Base-by-base conservation (phyloP, 805 yeast species). In the Citeromyces nyonsensis region DNA sequence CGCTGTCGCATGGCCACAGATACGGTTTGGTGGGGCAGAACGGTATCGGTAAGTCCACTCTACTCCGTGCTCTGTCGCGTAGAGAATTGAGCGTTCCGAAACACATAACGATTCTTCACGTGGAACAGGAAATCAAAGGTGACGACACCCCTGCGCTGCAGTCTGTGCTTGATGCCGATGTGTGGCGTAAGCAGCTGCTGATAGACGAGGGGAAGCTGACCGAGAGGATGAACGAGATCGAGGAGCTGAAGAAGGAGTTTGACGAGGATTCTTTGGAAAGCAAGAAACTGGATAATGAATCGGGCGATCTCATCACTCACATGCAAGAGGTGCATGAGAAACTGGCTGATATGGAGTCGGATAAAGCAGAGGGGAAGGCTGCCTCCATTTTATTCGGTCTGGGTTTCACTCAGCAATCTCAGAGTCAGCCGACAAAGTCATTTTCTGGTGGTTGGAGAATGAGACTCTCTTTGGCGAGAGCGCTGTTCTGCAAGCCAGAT, bases 381-480 rank as follows among this genome's bases (percentile, higher is more conserved):
- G 96, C 97, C 2, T 74, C 93, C 8, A 88, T 91, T 38, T 61
- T 91, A 40, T 81, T 56, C 40, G 99, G 99, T 51, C 65, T 91
- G 39, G 99, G 99, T 35, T 91, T 91, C 63, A 75, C 94, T 30
- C 70, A 72, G 40, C 94, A 80, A 45, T 69, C 95, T 5, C 98
- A 91, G 54, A 58, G 63, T 30, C 64, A 65, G 40, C 76, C 95
- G 24, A 85, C 97, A 5, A 88, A 84, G 42, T 69, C 85, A 18
- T 91, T 91, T 54, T 85, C 96, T 33, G 99, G 99, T 71, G 99
- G 99, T 74, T 91, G 98, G 98, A 79, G 98, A 69, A 91, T 91
- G 98, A 81, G 98, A 64, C 68, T 91, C 41, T 82, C 96, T n/a
- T 67, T 91, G 38, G 98, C 98, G 3, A 74, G 98, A 59, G 98